Conservation (phyloP, 768 basidiomycete genomes). For the Tulasnella sp. region DNA sequence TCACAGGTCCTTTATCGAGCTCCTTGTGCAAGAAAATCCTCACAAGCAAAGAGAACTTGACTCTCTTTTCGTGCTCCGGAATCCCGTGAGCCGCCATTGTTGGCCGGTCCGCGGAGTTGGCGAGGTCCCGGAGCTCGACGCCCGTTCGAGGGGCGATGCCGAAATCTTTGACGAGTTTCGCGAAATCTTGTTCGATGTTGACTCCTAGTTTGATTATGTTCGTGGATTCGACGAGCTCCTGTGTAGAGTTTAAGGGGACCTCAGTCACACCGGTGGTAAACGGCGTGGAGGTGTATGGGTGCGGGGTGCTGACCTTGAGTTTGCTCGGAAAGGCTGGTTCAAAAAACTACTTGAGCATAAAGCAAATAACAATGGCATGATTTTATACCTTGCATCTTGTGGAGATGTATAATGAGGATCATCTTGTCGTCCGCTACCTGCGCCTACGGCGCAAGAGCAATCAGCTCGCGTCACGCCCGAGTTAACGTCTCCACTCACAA, state of each 20-base stretch:
- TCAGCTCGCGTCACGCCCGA: not conserved
- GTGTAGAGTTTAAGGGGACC: not conserved
- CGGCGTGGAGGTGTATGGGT: not conserved
- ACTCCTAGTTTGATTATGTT: slow-evolving; percentile 45
- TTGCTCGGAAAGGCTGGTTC: not conserved
- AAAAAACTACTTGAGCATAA: not conserved
- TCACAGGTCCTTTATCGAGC: slow-evolving; percentile 45
- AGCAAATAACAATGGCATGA: not conserved
- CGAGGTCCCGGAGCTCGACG: slow-evolving; percentile 47
- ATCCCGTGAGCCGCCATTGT: not conserved
- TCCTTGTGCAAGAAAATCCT: slow-evolving; percentile 41
- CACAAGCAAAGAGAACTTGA: slow-evolving; percentile 45
- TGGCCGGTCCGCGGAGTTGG: slow-evolving; percentile 39
- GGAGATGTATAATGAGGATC: not conserved
- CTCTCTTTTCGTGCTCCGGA: slow-evolving; percentile 36
- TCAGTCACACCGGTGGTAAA: no score
- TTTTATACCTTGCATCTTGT: not conserved
- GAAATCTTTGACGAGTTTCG: slow-evolving; percentile 48
- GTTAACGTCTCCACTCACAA: not conserved
- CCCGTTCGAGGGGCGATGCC: slow-evolving; percentile 42
- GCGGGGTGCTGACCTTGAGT: not conserved
- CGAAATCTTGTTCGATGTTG: slow-evolving; percentile 48
- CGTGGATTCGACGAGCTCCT: slow-evolving; percentile 47
- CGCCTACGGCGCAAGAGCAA: not conserved
- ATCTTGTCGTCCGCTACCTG: not conserved